These are phyloP conservation scores for Amborella trichopoda DNA, from an alignment of 164 flowering plant species.

Conservation along the genomic window DNA sequence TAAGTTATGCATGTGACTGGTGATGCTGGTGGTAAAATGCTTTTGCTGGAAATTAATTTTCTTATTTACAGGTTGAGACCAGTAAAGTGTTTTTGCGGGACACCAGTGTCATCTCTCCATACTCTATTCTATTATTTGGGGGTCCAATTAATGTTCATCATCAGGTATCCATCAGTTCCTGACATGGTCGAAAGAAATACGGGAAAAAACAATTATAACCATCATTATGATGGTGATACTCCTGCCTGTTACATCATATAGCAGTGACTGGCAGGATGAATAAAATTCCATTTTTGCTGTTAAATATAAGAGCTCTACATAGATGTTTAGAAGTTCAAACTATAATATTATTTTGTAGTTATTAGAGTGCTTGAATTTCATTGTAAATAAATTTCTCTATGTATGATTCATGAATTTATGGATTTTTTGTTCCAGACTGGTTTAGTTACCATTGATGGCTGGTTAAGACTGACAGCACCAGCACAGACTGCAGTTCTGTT, in stretches of 20 bases:
- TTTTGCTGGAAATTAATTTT: background rate
- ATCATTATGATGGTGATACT: background rate
- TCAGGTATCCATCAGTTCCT: slow-evolving; percentile 35
- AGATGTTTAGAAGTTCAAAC: background rate
- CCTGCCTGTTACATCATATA: background rate
- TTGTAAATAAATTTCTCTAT: too few relatives aligned
- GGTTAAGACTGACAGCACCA: slow-evolving; percentile 72
- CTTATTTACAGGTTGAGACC: slow-evolving; percentile 63
- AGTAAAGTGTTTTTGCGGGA: slow-evolving; percentile 76
- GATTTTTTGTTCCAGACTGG: slow-evolving; percentile 42
- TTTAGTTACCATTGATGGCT: slow-evolving; percentile 56
- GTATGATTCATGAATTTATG: background rate
- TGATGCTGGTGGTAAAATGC: too few relatives aligned
- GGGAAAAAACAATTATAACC: background rate
- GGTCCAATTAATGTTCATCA: slow-evolving; percentile 76
- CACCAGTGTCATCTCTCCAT: slow-evolving; percentile 78
- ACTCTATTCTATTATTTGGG: slow-evolving; percentile 76
- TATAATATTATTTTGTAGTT: background rate
- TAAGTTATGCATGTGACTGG: too few relatives aligned
- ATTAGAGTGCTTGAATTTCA: too few relatives aligned
- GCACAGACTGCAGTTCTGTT: slow-evolving; percentile 87
- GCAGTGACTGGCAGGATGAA: background rate
- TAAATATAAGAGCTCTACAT: background rate
- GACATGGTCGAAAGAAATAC: background rate
- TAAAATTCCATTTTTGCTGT: background rate